A percentile compares a stretch with the other conserved stretches of the same genome.
phyloP scores from a whole-genome alignment of 306 rosid genomes.

The Quercus gilva region DNA sequence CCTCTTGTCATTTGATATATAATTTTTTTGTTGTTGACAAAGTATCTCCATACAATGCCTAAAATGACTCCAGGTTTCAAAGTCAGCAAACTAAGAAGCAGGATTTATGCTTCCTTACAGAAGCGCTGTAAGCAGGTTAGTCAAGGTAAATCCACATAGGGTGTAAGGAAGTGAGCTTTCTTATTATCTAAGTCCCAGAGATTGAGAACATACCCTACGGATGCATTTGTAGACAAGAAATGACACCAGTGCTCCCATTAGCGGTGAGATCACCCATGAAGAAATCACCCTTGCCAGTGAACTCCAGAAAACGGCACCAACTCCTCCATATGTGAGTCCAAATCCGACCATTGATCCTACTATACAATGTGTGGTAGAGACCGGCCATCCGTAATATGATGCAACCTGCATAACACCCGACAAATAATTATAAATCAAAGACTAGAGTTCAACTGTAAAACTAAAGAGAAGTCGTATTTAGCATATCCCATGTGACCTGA shows the following conservation, averaged over 20 bases:
- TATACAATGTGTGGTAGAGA: slow-evolving; percentile 96
- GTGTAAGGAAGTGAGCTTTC: slow-evolving; percentile 8
- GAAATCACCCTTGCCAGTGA: slow-evolving; percentile 87
- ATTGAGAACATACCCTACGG: slow-evolving; percentile 67
- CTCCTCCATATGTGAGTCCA: slow-evolving; percentile 82
- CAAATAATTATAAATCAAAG: neutral
- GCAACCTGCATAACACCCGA: slow-evolving; percentile 56
- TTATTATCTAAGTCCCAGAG: slow-evolving; percentile 3
- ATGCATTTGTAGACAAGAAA: slow-evolving; percentile 95
- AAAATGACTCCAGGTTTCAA: neutral
- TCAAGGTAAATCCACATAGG: neutral
- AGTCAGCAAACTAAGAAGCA: neutral
- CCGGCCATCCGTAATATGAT: slow-evolving; percentile 94
- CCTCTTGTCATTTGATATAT: neutral
- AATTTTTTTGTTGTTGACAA: neutral
- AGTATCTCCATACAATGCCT: neutral
- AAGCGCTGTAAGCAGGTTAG: neutral
- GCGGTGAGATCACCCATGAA: slow-evolving; percentile 90
- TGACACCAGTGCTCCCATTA: slow-evolving; percentile 84
- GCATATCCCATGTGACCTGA: neutral
- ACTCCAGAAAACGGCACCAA: slow-evolving; percentile 95
- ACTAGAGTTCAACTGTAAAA: neutral
- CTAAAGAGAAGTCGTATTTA: neutral
- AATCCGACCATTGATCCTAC: slow-evolving; percentile 99
- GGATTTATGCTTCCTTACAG: no score